A percentile compares a stretch with the other conserved stretches of the same genome.
phyloP scores from a whole-genome alignment of 1,284 basidiomycete genomes.

The Vanrija humicola region DNA sequence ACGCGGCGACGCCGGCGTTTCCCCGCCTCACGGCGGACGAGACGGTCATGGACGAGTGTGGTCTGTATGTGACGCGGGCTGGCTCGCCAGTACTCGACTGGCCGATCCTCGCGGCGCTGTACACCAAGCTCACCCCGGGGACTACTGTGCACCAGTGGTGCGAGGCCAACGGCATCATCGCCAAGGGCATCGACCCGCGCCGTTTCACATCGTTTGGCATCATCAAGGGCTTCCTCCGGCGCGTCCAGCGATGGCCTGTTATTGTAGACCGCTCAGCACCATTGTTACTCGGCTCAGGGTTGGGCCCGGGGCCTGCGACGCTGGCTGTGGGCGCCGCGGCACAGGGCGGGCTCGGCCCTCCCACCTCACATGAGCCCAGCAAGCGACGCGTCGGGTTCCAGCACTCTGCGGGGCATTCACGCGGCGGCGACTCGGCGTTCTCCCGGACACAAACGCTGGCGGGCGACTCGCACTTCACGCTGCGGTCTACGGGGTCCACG shows the following conservation, averaged over 20 bases:
- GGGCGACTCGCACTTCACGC: conserved; percentile 38
- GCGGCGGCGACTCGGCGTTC: conserved; percentile 8
- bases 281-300: neutral
- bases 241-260: conserved; percentile 89
- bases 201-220: conserved; percentile 97
- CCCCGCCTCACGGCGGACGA: conserved; percentile 77
- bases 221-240: conserved; percentile 94
- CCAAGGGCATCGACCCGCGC: conserved; percentile 78
- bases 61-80: conserved; percentile 73
- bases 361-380: neutral
- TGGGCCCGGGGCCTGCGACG: neutral
- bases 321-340: neutral
- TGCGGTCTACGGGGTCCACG: conserved; percentile 21
- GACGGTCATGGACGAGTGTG: conserved; percentile 81
- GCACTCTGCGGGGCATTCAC: neutral
- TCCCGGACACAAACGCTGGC: conserved; percentile 1
- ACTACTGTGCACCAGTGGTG: conserved; percentile 87
- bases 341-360: neutral
- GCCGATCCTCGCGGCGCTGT: conserved; percentile 78
- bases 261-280: conserved; percentile 26
- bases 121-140: conserved; percentile 79
- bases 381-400: conserved; percentile 9
- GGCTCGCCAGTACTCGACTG: conserved; percentile 60
- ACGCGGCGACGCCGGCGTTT: conserved; percentile 77
- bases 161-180: conserved; percentile 66